phyloP scores from a whole-genome alignment of 1,284 basidiomycete genomes.

The Trametes hirsuta region DNA sequence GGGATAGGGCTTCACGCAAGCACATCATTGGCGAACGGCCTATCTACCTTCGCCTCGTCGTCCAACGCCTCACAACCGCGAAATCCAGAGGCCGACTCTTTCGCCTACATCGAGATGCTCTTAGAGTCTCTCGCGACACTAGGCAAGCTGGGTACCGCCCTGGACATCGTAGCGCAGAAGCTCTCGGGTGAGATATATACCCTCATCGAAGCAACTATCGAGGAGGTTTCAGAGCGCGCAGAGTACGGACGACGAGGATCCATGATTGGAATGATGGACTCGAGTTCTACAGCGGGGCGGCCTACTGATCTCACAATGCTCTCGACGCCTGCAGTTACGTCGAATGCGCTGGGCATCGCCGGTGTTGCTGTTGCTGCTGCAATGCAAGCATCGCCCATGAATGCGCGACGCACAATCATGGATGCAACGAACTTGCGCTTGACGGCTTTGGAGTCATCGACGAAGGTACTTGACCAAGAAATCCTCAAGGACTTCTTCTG shows the following conservation, averaged over 20 bases:
- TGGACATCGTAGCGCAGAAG: conserved; percentile 87
- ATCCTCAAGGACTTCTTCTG: conserved; percentile 94
- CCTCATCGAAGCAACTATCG: conserved; percentile 86
- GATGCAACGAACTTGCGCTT: conserved; percentile 63
- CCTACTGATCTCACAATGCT: conserved; percentile 51
- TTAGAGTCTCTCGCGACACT: conserved; percentile 91
- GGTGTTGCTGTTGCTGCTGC: conserved; percentile 29
- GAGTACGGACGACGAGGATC: conserved; percentile 70
- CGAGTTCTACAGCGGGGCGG: conserved; percentile 16
- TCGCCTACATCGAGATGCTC: conserved; percentile 92
- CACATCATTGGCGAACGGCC: conserved; percentile 29
- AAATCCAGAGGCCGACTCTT: conserved; percentile 93
- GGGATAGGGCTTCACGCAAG: conserved; percentile 31
- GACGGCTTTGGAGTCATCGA: conserved; percentile 77
- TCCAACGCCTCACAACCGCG: conserved; percentile 24
- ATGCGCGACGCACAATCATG: conserved; percentile 31
- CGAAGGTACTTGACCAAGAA: conserved; percentile 80
- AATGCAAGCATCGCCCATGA: conserved; percentile 13
- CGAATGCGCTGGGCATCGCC: conserved; percentile 27
- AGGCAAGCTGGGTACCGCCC: conserved; percentile 83
- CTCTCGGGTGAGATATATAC: conserved; percentile 85
- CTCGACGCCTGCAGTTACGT: conserved; percentile 26
- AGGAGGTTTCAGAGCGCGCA: conserved; percentile 89
- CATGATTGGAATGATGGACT: conserved; percentile 33
- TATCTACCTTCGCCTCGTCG: conserved; percentile 23